Conservation (phyloP, 2,329 filamentous ascomycete genomes). For the Rutstroemia sp. region DNA sequence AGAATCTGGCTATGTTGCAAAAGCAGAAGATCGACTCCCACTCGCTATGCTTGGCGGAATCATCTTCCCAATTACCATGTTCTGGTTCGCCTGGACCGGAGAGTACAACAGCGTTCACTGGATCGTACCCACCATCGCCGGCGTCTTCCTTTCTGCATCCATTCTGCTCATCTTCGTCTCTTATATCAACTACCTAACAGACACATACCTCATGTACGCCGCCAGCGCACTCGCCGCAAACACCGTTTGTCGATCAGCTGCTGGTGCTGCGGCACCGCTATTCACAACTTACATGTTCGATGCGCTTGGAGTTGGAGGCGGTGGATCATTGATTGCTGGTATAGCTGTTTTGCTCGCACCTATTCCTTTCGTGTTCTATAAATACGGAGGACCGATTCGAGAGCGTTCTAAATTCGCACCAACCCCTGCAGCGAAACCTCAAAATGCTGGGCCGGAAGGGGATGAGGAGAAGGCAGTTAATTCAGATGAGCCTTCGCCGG, state of each 20-base stretch:
- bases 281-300: conserved; percentile 43
- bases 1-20: conserved; percentile 21
- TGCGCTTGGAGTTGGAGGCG: conserved; percentile 44
- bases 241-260: conserved; percentile 51
- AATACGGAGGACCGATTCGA: conserved; percentile 24
- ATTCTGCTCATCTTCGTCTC: conserved; percentile 43
- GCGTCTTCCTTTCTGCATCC: conserved; percentile 34
- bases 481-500: neutral
- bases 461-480: neutral
- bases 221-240: conserved; percentile 53
- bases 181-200: conserved; percentile 48
- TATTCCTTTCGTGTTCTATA: conserved; percentile 27
- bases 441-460: neutral
- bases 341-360: conserved; percentile 35
- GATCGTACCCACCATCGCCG: conserved; percentile 39
- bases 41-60: conserved; percentile 48
- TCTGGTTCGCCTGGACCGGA: conserved; percentile 44
- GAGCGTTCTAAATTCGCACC: conserved; percentile 27
- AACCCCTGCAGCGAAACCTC: conserved; percentile 7
- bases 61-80: conserved; percentile 43
- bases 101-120: conserved; percentile 40
- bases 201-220: conserved; percentile 35
- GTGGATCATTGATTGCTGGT: conserved; percentile 40
- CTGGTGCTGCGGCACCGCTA: conserved; percentile 57
- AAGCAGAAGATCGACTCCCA: conserved; percentile 43